These are phyloP conservation scores for Blastobotrys ciferrii DNA, from an alignment of 1,139 yeast genomes.

Conservation along the genomic window DNA sequence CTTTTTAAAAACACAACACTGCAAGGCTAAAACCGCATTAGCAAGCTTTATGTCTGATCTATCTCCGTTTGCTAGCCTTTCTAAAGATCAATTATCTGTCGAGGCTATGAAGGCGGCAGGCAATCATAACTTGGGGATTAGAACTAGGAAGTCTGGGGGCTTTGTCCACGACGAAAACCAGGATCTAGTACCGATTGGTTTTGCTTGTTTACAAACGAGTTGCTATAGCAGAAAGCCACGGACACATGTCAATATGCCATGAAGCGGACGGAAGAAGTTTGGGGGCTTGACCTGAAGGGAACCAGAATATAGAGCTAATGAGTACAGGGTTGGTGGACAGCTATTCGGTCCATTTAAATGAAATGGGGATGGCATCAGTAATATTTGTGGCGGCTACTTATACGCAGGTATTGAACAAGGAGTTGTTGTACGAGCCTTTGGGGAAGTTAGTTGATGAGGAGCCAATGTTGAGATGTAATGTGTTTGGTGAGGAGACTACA, in stretches of 20 bases:
- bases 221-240: no score
- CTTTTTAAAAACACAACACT: no score
- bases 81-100: no score
- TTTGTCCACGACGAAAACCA: no score
- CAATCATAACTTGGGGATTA: neutral
- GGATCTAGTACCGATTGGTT: no score
- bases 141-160: neutral
- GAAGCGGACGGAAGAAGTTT: no score
- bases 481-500: neutral
- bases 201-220: no score
- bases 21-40: no score
- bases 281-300: no score
- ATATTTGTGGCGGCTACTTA: slow-evolving; percentile 15
- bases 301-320: neutral
- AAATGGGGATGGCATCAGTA: slow-evolving; percentile 12
- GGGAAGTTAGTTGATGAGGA: slow-evolving; percentile 6
- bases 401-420: slow-evolving; percentile 2
- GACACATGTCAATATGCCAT: no score
- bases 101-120: neutral
- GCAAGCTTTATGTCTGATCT: neutral
- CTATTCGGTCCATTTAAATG: slow-evolving; percentile 15
- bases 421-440: slow-evolving; percentile 10
- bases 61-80: no score
- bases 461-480: slow-evolving; percentile 9
- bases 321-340: slow-evolving; percentile 15